Percentiles rank a stretch among this genome's conserved stretches.
phyloP scores from a whole-genome alignment of 257 asterid genomes.

The Salvia miltiorrhiza region DNA sequence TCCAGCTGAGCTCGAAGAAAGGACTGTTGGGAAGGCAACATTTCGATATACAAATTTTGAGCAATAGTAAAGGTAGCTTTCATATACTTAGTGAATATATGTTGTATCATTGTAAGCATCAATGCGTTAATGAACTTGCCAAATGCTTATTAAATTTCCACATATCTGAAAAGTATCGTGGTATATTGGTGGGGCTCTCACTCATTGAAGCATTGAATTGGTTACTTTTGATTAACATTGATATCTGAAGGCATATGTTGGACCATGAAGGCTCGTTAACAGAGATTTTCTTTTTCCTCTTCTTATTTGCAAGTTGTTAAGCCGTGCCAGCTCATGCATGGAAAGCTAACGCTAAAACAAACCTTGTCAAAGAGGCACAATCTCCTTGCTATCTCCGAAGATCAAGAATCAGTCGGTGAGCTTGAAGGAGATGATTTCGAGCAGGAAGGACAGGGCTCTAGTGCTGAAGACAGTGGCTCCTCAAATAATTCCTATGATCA shows the following conservation, averaged over 20 bases:
- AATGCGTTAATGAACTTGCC: conserved; percentile 1
- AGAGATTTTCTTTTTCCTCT: no score
- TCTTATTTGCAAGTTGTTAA: conserved; percentile 38
- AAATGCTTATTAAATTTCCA: neutral
- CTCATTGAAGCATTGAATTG: conserved; percentile 6
- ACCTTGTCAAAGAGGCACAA: conserved; percentile 32
- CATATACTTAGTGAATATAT: neutral
- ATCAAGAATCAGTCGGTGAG: conserved; percentile 42
- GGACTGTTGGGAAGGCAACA: conserved; percentile 38
- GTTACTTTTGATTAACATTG: neutral
- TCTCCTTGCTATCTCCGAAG: conserved; percentile 51
- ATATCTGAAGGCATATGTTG: neutral
- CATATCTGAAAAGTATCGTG: conserved; percentile 2
- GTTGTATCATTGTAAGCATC: neutral
- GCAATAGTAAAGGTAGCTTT: conserved; percentile 49
- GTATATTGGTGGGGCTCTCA: conserved; percentile 2
- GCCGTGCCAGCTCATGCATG: conserved; percentile 40
- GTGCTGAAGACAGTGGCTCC: conserved; percentile 41
- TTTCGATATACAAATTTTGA: conserved; percentile 24
- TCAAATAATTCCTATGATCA: conserved; percentile 27
- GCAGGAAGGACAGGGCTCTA: conserved; percentile 39
- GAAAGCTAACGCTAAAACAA: conserved; percentile 32
- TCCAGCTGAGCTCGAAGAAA: conserved; percentile 44
- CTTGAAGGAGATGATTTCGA: conserved; percentile 43
- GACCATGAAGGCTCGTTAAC: no score